Conservation (phyloP, 805 yeast species). For the Kodamaea restingae region DNA sequence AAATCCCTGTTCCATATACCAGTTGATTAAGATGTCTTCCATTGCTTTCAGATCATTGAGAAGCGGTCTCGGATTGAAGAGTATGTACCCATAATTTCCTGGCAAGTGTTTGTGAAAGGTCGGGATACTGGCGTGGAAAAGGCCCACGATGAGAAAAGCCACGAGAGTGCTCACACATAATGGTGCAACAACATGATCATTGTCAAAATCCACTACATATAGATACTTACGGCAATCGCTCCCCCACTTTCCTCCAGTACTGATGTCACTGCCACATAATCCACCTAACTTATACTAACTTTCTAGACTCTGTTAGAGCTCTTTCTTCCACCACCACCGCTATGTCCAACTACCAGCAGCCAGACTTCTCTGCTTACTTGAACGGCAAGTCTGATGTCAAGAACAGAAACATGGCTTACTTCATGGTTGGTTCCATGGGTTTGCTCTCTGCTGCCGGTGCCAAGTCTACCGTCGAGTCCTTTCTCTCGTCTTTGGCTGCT, state of each 20-base stretch:
- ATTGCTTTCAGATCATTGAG: slow-evolving; percentile 45
- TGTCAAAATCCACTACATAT: background rate
- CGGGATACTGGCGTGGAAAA: no score
- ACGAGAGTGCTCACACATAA: no score
- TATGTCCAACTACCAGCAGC: slow-evolving; percentile 83
- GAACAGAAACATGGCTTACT: slow-evolving; percentile 81
- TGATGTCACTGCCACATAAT: no score
- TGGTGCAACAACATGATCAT: no score
- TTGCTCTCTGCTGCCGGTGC: slow-evolving; percentile 90
- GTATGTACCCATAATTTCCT: slow-evolving; percentile 21
- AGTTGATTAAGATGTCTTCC: slow-evolving; percentile 27
- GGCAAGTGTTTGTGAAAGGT: no score
- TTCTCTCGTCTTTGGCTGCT: slow-evolving; percentile 91
- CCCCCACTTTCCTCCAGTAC: no score
- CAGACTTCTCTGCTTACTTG: slow-evolving; percentile 80
- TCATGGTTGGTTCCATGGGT: slow-evolving; percentile 97
- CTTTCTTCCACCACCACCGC: slow-evolving; percentile 48
- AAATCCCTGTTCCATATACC: slow-evolving; percentile 2
- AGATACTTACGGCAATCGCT: background rate
- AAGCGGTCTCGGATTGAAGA: slow-evolving; percentile 37
- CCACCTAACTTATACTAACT: no score
- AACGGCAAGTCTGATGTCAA: slow-evolving; percentile 68
- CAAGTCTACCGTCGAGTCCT: slow-evolving; percentile 90
- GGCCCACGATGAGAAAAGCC: no score
- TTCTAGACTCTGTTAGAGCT: slow-evolving; percentile 40